Conservation (phyloP, 768 basidiomycete species). For the Hygrocybe coccinea region DNA sequence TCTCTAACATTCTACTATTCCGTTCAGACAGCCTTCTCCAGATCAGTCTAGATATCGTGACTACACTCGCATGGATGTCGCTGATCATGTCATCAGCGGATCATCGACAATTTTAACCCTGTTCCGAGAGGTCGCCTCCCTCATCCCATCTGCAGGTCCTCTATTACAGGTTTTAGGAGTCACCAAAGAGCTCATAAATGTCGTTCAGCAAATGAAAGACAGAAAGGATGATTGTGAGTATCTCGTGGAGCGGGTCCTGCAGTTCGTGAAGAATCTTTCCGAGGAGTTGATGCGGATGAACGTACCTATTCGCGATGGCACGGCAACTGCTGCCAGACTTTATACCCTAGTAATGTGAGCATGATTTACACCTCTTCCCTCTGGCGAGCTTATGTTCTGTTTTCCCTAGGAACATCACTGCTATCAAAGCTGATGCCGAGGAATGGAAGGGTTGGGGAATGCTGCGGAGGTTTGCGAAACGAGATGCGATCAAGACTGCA, state of each 20-base stretch:
- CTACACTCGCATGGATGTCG: constrained; percentile 71
- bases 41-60: too few species aligned
- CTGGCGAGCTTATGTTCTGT: background rate
- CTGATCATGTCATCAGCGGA: background rate
- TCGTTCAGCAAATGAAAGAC: background rate
- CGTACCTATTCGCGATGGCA: background rate
- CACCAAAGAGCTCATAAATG: background rate
- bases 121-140: background rate
- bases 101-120: background rate
- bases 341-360: background rate
- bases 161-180: background rate
- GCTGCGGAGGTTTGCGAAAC: background rate
- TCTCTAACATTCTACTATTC: too few species aligned
- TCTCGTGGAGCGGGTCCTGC: background rate
- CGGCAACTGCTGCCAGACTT: background rate
- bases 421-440: background rate
- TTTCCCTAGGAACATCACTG: background rate
- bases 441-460: background rate
- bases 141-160: background rate
- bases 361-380: background rate
- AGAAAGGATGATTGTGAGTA: background rate
- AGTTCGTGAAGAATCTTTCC: background rate
- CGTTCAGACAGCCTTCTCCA: too few species aligned
- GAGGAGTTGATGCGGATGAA: background rate
- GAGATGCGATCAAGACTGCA: background rate